phyloP scores from a whole-genome alignment of 345 rosid genomes.

The Brassica nigra region DNA sequence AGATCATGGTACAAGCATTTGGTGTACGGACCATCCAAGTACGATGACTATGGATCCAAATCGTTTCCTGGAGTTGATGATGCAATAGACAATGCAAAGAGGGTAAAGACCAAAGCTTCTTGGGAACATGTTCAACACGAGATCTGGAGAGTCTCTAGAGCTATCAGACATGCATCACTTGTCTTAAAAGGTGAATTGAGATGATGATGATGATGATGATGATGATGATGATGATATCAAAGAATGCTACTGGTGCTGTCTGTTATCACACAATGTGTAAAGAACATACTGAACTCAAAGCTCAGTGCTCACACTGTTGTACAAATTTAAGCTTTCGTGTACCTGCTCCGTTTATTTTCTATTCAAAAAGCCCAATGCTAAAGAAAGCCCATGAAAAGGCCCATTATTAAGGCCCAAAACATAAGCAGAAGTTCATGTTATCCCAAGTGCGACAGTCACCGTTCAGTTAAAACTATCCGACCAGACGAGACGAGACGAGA shows the following conservation, averaged over 20 bases:
- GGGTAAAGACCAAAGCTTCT: conserved; percentile 50
- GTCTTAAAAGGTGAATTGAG: conserved; percentile 69
- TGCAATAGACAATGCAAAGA: conserved; percentile 63
- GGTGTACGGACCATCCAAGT: conserved; percentile 77
- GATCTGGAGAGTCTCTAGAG: conserved; percentile 84
- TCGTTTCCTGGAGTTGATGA: conserved; percentile 79
- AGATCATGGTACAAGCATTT: conserved; percentile 79
- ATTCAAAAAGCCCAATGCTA: not conserved
- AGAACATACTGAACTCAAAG: not conserved
- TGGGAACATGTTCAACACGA: conserved; percentile 76
- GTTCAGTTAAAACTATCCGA: conserved; percentile 17
- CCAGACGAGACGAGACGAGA: not conserved
- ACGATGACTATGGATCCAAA: conserved; percentile 72
- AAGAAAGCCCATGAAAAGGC: conserved; percentile 8
- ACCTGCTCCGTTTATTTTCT: not conserved
- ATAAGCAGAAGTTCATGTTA: not conserved
- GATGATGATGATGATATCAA: too few species aligned
- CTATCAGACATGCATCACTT: conserved; percentile 59
- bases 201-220: conserved; percentile 32
- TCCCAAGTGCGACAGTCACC: conserved; percentile 4
- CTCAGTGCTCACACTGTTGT: too few species aligned
- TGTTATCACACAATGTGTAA: too few species aligned
- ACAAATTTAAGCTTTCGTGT: not conserved
- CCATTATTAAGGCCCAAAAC: conserved; percentile 10
- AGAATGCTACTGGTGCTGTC: too few species aligned